These are phyloP conservation scores for Talaromyces sp. DNA, from an alignment of 2,329 filamentous ascomycete species.

Conservation along the genomic window DNA sequence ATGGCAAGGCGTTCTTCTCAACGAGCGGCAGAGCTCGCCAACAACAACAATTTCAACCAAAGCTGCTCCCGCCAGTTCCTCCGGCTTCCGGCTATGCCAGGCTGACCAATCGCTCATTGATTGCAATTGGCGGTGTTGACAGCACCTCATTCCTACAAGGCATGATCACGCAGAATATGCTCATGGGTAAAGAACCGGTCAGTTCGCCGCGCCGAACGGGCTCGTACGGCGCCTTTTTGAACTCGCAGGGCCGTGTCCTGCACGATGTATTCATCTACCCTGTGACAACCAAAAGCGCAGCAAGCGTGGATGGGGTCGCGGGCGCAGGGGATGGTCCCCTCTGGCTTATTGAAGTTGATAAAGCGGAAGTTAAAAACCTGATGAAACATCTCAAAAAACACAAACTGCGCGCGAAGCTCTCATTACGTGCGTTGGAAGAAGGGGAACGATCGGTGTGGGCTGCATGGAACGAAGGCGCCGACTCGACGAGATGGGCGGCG, in stretches of 20 bases:
- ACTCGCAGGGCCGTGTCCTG: conserved; percentile 74
- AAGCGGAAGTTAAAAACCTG: conserved; percentile 55
- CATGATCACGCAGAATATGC: conserved; percentile 69
- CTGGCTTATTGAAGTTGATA: conserved; percentile 81
- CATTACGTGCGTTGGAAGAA: conserved; percentile 58
- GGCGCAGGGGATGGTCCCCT: conserved; percentile 23
- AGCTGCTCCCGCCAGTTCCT: conserved; percentile 25
- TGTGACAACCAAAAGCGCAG: conserved; percentile 27
- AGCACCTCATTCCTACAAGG: conserved; percentile 82
- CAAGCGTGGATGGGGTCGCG: conserved; percentile 16
- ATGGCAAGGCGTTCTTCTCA: conserved; percentile 22
- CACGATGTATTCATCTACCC: conserved; percentile 90
- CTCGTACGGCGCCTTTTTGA: conserved; percentile 80
- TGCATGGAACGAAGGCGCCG: conserved; percentile 57
- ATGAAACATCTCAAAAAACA: conserved; percentile 73
- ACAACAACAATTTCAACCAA: conserved; percentile 13
- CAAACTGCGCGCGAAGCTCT: conserved; percentile 76
- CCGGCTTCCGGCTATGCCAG: conserved; percentile 42
- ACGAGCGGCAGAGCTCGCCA: conserved; percentile 15
- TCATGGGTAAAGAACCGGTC: conserved; percentile 38
- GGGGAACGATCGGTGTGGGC: conserved; percentile 67
- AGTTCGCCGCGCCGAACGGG: conserved; percentile 38
- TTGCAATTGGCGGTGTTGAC: conserved; percentile 73
- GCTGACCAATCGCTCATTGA: conserved; percentile 68
- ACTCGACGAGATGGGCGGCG: conserved; percentile 30